phyloP scores from a whole-genome alignment of 106 monocot genomes.

The Cymbidium sinense region DNA sequence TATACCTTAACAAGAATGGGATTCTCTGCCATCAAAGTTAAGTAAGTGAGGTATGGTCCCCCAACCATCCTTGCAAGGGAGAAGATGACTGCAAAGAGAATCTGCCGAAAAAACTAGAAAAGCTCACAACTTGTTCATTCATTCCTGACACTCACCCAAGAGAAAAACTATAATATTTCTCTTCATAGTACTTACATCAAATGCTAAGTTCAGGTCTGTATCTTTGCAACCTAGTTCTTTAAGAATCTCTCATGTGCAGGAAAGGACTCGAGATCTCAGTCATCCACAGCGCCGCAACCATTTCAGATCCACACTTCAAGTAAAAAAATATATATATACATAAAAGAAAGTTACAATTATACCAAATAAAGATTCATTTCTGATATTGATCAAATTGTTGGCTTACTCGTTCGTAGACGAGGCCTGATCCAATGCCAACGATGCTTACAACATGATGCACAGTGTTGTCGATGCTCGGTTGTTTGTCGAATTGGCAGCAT shows the following conservation, averaged over 20 bases:
- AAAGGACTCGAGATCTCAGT: conserved; percentile 15
- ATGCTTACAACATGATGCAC: conserved; percentile 27
- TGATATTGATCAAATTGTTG: not conserved
- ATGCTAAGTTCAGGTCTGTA: not conserved
- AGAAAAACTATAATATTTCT: not conserved
- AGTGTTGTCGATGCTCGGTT: conserved; percentile 8
- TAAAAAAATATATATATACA: not conserved
- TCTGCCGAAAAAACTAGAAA: conserved; percentile 5
- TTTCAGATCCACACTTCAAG: conserved; percentile 19
- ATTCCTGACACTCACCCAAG: not conserved
- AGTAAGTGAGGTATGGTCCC: conserved; percentile 15
- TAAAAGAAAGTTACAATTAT: not conserved
- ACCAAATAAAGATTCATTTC: not conserved
- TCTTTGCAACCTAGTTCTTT: conserved; percentile 5
- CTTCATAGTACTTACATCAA: not conserved
- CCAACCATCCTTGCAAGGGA: conserved; percentile 22
- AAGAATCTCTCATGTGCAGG: not conserved
- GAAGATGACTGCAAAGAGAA: conserved; percentile 17
- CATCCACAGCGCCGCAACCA: conserved; percentile 22
- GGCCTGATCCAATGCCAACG: conserved; percentile 19
- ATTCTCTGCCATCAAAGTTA: conserved; percentile 18
- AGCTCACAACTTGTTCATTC: not conserved
- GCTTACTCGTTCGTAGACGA: conserved; percentile 19
- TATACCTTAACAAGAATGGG: conserved; percentile 13
- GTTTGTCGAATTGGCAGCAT: conserved; percentile 20